Base-by-base conservation (phyloP, 257 asterid genomes). In the Ilex asprella region DNA sequence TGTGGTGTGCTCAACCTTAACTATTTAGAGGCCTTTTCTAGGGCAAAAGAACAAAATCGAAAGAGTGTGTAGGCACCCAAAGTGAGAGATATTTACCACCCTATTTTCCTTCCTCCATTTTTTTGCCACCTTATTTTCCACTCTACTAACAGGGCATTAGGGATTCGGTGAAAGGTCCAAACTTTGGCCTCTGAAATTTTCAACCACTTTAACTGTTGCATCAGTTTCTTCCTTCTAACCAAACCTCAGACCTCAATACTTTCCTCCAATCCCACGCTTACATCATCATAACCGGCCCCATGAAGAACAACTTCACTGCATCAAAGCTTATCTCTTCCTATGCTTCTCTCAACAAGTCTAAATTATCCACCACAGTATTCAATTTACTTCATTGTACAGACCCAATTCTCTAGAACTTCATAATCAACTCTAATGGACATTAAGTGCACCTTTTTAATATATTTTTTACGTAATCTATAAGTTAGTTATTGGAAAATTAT, bases 341-440 rank as follows among this genome's bases (percentile, higher is more conserved):
- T 60, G 87, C 92, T 46, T 60, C 85, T 6, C 74, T 69, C 51
- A 73, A 76, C 43, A 81, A 72, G 58, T 80, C 84, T 59, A 64
- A 71, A 29, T 64, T 59, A 65, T 79, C 86, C 30, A 60, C 74
- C 64, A 82, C 78, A 75, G 70, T 87, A 29, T 89, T 89, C 63
- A 64, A 73, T 63, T 80, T 72, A 65, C 63, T 78, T 55, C 10
- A 10, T 68, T 76, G 55, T 41, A 77, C 57, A 56, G 95, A 84
- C 77, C 76, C 65, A 54, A 87, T 87, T 69, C 83, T 87, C 2
- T 89, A 91, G 94, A 87, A 87, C 66, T 80, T 92, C 51, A 73
- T 89, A 32, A 85, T 87, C 72, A 80, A 89, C 41, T 82, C 82
- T 13, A 85, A 78, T 67, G 82, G 83, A 3, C 53, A 63, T 49